Conservation (phyloP, 2,329 filamentous ascomycete species). For the Cryphonectria japonica region DNA sequence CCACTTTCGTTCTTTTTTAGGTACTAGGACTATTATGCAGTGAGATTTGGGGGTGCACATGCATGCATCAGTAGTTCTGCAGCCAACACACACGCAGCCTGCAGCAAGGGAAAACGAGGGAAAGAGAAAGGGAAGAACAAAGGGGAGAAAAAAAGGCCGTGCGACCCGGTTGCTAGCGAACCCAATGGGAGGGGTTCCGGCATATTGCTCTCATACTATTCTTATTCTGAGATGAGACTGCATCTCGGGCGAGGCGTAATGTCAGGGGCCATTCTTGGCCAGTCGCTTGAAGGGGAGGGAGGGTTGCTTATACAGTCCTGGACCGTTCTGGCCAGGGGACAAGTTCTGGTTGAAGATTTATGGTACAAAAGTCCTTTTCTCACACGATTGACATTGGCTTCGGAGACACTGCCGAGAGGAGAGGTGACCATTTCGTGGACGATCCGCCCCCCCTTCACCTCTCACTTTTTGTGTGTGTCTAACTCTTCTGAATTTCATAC, state of each 20-base stretch:
- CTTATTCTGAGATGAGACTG: neutral
- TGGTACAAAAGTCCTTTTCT: neutral
- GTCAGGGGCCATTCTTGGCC: neutral
- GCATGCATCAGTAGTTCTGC: neutral
- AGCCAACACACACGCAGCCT: neutral
- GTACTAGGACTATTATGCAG: neutral
- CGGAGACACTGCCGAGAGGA: neutral
- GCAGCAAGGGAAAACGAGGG: neutral
- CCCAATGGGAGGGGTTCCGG: slow-evolving; percentile 4
- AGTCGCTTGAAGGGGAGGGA: slow-evolving; percentile 5
- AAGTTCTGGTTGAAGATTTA: neutral
- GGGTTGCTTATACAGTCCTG: neutral
- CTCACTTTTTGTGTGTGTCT: neutral
- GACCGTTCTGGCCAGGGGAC: neutral
- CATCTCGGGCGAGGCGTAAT: slow-evolving; percentile 2
- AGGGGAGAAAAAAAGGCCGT: neutral
- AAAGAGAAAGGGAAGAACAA: too few relatives aligned
- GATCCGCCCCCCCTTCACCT: neutral
- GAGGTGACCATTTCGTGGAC: neutral
- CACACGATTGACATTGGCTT: neutral
- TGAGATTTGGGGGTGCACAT: neutral
- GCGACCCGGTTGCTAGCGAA: slow-evolving; percentile 9
- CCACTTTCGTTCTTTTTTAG: neutral
- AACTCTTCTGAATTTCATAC: neutral
- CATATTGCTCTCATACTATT: neutral